These are phyloP conservation scores for Rhodamnia argentea DNA, from an alignment of 345 rosid species.

Conservation along the genomic window DNA sequence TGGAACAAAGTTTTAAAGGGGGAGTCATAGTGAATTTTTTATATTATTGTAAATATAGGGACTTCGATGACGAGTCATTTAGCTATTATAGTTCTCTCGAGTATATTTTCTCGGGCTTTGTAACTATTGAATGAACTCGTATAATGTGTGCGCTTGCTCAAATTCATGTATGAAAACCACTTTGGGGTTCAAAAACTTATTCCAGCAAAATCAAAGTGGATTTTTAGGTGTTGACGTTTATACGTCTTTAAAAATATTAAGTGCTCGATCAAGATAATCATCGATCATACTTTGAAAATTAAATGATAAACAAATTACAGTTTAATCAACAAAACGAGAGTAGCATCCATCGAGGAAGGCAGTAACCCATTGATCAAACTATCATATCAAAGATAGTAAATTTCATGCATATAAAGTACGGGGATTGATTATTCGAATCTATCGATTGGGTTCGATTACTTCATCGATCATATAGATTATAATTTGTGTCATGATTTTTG, in stretches of 20 bases:
- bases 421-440: background rate
- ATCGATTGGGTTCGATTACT: background rate
- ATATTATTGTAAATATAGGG: too few species aligned
- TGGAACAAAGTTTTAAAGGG: too few species aligned
- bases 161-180: too few species aligned
- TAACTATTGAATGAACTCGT: too few species aligned
- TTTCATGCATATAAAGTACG: rapidly evolving
- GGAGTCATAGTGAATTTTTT: too few species aligned
- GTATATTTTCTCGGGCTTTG: too few species aligned
- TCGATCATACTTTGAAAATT: background rate
- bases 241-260: background rate
- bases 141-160: too few species aligned
- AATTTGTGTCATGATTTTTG: background rate
- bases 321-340: background rate
- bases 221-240: background rate
- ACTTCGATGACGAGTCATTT: too few species aligned
- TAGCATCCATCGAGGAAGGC: background rate
- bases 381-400: background rate
- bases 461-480: rapidly evolving
- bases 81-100: too few species aligned
- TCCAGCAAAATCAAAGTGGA: too few species aligned
- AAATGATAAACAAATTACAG: background rate
- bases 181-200: too few species aligned
- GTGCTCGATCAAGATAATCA: background rate
- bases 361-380: background rate